These are phyloP conservation scores for Filosporella fistucella DNA, from an alignment of 495 filamentous ascomycete genomes.

Conservation along the genomic window DNA sequence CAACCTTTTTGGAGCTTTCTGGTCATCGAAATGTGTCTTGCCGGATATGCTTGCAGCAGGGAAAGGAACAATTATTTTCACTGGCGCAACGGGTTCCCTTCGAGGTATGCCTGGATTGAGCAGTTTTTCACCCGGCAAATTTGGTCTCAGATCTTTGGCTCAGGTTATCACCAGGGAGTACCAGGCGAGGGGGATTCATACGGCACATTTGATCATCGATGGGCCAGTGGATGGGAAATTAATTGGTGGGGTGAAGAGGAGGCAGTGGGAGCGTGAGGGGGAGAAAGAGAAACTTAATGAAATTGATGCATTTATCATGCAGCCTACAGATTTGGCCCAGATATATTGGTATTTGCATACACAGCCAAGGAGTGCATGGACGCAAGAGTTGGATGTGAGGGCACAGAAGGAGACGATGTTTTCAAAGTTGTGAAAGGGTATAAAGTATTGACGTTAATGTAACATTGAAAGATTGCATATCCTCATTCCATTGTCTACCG, in stretches of 20 bases:
- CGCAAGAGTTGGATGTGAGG: slow-evolving; percentile 66
- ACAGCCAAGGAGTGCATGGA: slow-evolving; percentile 61
- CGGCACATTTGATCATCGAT: slow-evolving; percentile 29
- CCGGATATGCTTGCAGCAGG: slow-evolving; percentile 26
- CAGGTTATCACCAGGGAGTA: slow-evolving; percentile 30
- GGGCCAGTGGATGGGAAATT: slow-evolving; percentile 37
- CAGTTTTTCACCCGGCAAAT: slow-evolving; percentile 30
- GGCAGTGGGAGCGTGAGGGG: slow-evolving; percentile 25
- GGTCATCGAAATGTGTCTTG: slow-evolving; percentile 24
- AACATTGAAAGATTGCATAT: too few species aligned
- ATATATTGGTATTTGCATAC: slow-evolving; percentile 71
- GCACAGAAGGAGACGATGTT: slow-evolving; percentile 56
- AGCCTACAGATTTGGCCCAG: slow-evolving; percentile 59
- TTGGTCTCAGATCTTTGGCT: slow-evolving; percentile 25
- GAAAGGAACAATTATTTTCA: slow-evolving; percentile 28
- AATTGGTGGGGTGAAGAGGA: slow-evolving; percentile 33
- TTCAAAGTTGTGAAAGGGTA: slow-evolving; percentile 14
- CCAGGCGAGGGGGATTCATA: slow-evolving; percentile 25
- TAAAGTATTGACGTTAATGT: too few species aligned
- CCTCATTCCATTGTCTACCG: too few species aligned
- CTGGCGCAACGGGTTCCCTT: slow-evolving; percentile 28
- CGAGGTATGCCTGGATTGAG: slow-evolving; percentile 24
- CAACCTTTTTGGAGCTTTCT: slow-evolving; percentile 31
- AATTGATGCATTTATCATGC: slow-evolving; percentile 26
- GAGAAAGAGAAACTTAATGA: slow-evolving; percentile 24